Evolutionary conservation across 306 rosid species (phyloP).

Genomic region (Trifolium fragiferum): DNA sequence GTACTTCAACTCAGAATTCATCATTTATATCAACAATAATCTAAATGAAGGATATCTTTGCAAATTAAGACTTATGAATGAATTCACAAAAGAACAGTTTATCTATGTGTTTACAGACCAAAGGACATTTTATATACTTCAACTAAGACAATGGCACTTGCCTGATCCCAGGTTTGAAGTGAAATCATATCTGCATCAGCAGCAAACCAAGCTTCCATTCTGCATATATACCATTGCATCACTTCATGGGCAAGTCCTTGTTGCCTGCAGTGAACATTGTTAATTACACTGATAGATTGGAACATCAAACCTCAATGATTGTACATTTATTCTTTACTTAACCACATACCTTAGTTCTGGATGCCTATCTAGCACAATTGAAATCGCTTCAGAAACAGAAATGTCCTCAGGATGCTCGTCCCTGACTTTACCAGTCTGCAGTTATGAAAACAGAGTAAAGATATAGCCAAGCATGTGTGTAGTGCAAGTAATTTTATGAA

Average conservation of each 20-base stretch:
- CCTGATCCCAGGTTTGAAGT: slow-evolving; percentile 82
- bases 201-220: slow-evolving; percentile 92
- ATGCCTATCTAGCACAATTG: slow-evolving; percentile 62
- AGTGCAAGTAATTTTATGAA: neutral
- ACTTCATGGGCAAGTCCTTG: slow-evolving; percentile 73
- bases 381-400: slow-evolving; percentile 67
- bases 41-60: slow-evolving; percentile 3
- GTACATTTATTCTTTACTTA: slow-evolving; percentile 12
- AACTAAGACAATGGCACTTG: slow-evolving; percentile 48
- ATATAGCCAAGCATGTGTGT: neutral
- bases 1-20: slow-evolving; percentile 9
- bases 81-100: slow-evolving; percentile 2
- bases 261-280: slow-evolving; percentile 52
- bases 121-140: slow-evolving; percentile 35
- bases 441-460: slow-evolving; percentile 15
- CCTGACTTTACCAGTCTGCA: slow-evolving; percentile 72
- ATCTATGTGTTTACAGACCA: neutral
- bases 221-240: slow-evolving; percentile 77
- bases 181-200: slow-evolving; percentile 86
- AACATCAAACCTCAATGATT: slow-evolving; percentile 23
- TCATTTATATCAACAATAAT: slow-evolving; percentile 28
- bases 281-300: slow-evolving; percentile 25
- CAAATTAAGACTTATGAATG: slow-evolving; percentile 24
- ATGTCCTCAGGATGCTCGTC: slow-evolving; percentile 69
- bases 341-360: slow-evolving; percentile 64